Percentiles rank a stretch among this genome's conserved stretches.
phyloP scores from a whole-genome alignment of 257 asterid species.

The Galeopsis tetrahit region DNA sequence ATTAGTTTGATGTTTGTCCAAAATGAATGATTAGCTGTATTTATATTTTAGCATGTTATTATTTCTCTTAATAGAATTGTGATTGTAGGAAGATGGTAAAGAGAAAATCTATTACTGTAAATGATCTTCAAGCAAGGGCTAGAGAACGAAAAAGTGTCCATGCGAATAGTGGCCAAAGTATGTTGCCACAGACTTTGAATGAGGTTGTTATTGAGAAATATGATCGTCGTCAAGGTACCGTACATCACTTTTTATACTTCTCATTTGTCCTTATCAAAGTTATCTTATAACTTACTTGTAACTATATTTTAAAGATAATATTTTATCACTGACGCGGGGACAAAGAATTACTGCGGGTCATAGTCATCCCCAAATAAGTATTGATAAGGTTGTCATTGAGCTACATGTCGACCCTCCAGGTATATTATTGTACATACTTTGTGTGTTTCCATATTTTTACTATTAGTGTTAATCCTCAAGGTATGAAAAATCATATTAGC shows the following conservation, averaged over 20 bases:
- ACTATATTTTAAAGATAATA: neutral
- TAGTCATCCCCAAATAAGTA: neutral
- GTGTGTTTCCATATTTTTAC: neutral
- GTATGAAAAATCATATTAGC: no score
- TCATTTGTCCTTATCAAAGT: no score
- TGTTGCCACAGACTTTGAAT: neutral
- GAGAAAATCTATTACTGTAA: neutral
- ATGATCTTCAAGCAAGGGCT: neutral
- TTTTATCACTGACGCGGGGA: neutral
- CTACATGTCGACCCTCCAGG: neutral
- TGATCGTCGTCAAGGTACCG: neutral
- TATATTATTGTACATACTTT: neutral
- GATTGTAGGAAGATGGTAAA: neutral
- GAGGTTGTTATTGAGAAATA: neutral
- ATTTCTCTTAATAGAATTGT: no score
- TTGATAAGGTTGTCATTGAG: neutral
- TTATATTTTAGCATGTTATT: neutral
- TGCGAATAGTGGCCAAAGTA: neutral
- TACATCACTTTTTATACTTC: no score
- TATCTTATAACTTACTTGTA: neutral
- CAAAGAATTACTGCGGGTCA: neutral
- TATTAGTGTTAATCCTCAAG: neutral
- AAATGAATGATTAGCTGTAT: no score
- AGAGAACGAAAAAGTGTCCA: neutral
- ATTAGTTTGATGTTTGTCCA: neutral